Conservation (phyloP, 176 grass and related monocot species). For the Zea luxurians region DNA sequence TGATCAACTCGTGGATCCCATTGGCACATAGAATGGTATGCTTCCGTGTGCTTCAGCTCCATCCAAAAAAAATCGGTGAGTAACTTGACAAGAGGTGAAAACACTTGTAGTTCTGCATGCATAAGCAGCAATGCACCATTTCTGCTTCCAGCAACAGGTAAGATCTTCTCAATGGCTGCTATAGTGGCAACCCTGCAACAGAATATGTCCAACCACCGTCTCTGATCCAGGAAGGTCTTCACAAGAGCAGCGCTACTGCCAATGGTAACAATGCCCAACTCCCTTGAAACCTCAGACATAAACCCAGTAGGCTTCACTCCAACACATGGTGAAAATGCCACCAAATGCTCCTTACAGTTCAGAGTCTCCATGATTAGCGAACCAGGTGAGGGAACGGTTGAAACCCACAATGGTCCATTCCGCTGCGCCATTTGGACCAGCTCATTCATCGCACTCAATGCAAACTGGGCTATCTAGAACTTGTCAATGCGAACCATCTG, state of each 20-base stretch:
- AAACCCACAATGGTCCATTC: constrained; percentile 72
- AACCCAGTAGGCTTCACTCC: constrained; percentile 61
- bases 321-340: background rate
- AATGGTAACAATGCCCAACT: constrained; percentile 55
- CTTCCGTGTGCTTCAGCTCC: too few species aligned
- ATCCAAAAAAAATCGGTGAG: too few species aligned
- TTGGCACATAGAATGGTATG: too few species aligned
- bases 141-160: too few species aligned
- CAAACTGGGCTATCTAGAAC: constrained; percentile 65
- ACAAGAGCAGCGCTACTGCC: constrained; percentile 57
- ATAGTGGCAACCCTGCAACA: constrained; percentile 70
- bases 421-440: constrained; percentile 85
- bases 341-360: constrained; percentile 64
- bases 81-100: constrained; percentile 61
- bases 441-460: constrained; percentile 65
- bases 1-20: too few species aligned
- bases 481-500: constrained; percentile 29
- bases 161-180: constrained; percentile 55
- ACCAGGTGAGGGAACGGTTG: constrained; percentile 13
- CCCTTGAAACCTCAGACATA: constrained; percentile 72
- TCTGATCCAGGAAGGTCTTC: constrained; percentile 80
- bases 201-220: constrained; percentile 67
- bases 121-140: too few species aligned
- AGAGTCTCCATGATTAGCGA: constrained; percentile 38
- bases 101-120: constrained; percentile 59